Evolutionary conservation across 805 yeast species (phyloP).

Genomic region (Wickerhamiella azyma): DNA sequence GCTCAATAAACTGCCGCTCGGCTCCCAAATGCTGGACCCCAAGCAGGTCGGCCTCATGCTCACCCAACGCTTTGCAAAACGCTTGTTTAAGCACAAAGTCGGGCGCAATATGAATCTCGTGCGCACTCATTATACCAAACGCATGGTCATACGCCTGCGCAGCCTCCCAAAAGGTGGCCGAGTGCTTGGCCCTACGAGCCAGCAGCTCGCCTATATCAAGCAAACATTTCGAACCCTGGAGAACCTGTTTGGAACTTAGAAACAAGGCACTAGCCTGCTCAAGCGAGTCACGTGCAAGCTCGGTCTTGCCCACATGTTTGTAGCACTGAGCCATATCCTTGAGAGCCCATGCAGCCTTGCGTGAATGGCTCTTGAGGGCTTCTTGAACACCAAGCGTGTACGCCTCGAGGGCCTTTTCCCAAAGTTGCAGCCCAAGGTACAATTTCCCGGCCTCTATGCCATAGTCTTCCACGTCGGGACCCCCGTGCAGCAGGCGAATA

Average conservation of each 20-base stretch:
- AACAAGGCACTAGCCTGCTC: constrained; percentile 4
- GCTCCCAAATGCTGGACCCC: constrained; percentile 9
- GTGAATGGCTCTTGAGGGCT: constrained; percentile 12
- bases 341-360: constrained; percentile 10
- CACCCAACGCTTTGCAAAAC: constrained; percentile 13
- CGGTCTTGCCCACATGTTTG: constrained; percentile 11
- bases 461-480: constrained; percentile 9
- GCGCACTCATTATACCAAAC: neutral
- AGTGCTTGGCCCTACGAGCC: neutral
- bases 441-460: constrained; percentile 11
- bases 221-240: neutral
- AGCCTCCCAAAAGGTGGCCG: neutral
- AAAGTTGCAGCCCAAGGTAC: constrained; percentile 8
- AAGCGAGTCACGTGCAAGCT: neutral
- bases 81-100: constrained; percentile 12
- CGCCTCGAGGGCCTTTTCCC: constrained; percentile 10
- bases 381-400: constrained; percentile 11
- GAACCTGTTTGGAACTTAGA: neutral
- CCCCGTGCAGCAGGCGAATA: constrained; percentile 3
- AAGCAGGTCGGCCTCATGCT: neutral
- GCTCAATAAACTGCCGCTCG: constrained; percentile 7
- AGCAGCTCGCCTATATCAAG: constrained; percentile 3
- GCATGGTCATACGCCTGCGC: constrained; percentile 4
- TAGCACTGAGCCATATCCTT: constrained; percentile 10
- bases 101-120: constrained; percentile 5